phyloP scores from a whole-genome alignment of 2,329 filamentous ascomycete species.

The Alternaria consortialis region DNA sequence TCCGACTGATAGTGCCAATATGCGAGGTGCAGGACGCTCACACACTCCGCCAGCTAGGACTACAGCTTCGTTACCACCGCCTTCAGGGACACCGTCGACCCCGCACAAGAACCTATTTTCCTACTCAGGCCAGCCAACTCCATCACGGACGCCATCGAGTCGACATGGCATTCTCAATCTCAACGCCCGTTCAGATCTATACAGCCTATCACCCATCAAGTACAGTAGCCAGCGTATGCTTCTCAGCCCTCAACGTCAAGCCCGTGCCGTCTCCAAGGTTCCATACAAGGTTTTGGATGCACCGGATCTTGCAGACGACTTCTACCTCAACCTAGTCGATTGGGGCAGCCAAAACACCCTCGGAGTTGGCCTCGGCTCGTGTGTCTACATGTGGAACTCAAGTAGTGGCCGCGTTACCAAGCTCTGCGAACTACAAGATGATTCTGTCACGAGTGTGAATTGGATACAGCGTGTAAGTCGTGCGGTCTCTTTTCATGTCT shows the following conservation, averaged over 20 bases:
- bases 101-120: slow-evolving; percentile 98
- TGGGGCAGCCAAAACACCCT: slow-evolving; percentile 97
- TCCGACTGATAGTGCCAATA: slow-evolving; percentile 61
- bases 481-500: neutral
- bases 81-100: slow-evolving; percentile 85
- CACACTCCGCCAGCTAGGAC: slow-evolving; percentile 80
- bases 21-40: slow-evolving; percentile 74
- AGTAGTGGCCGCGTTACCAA: slow-evolving; percentile 90
- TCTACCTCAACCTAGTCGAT: slow-evolving; percentile 96
- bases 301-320: slow-evolving; percentile 94
- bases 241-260: slow-evolving; percentile 86
- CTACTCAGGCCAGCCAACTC: slow-evolving; percentile 86
- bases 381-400: slow-evolving; percentile 99
- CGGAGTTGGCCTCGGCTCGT: slow-evolving; percentile 89
- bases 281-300: slow-evolving; percentile 98
- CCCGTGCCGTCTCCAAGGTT: slow-evolving; percentile 91
- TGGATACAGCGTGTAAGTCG: slow-evolving; percentile 86
- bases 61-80: slow-evolving; percentile 71
- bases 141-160: slow-evolving; percentile 87
- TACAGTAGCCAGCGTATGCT: slow-evolving; percentile 94
- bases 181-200: slow-evolving; percentile 89
- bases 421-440: slow-evolving; percentile 89
- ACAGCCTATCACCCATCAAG: slow-evolving; percentile 93
- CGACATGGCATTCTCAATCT: slow-evolving; percentile 82
- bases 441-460: slow-evolving; percentile 94